Conservation (phyloP, 2,329 filamentous ascomycete species). For the Aspergillus intermedius region DNA sequence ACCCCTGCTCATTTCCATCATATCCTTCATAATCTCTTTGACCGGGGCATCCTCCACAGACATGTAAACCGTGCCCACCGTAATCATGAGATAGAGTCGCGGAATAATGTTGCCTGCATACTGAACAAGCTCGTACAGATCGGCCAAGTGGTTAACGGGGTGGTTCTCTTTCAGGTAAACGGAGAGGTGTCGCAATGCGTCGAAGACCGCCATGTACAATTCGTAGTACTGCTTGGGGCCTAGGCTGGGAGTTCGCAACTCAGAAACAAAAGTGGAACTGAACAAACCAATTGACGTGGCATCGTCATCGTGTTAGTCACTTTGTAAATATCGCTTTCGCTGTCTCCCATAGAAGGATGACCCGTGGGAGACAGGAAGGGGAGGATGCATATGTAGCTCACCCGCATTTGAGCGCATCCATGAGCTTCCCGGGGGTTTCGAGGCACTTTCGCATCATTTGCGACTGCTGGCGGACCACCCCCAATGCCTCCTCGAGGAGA, state of each 20-base stretch:
- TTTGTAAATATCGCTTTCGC: neutral
- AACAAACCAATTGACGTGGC: conserved; percentile 13
- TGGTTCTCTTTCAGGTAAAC: conserved; percentile 96
- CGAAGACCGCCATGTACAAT: conserved; percentile 98
- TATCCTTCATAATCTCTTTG: conserved; percentile 99
- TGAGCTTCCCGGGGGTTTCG: conserved; percentile 94
- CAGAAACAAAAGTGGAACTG: conserved; percentile 96
- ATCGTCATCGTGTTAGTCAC: conserved; percentile 4
- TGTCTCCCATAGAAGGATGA: conserved; percentile 5
- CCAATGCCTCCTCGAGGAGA: conserved; percentile 92
- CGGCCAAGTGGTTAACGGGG: conserved; percentile 93
- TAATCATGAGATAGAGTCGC: conserved; percentile 96
- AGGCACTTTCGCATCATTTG: conserved; percentile 95
- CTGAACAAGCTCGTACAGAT: conserved; percentile 94
- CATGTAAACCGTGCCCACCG: conserved; percentile 98
- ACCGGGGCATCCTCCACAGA: conserved; percentile 95
- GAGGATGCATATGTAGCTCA: conserved; percentile 45
- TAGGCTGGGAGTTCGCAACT: conserved; percentile 90
- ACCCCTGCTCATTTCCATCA: conserved; percentile 99
- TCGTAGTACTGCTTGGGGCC: conserved; percentile 99
- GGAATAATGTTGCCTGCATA: conserved; percentile 98
- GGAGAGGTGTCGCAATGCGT: conserved; percentile 91
- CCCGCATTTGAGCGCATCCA: conserved; percentile 99
- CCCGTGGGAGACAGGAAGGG: conserved; percentile 19
- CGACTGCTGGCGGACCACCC: conserved; percentile 94